These are phyloP conservation scores for Zasmidium citrigriseum DNA, from an alignment of 2,329 filamentous ascomycete genomes.

Conservation along the genomic window DNA sequence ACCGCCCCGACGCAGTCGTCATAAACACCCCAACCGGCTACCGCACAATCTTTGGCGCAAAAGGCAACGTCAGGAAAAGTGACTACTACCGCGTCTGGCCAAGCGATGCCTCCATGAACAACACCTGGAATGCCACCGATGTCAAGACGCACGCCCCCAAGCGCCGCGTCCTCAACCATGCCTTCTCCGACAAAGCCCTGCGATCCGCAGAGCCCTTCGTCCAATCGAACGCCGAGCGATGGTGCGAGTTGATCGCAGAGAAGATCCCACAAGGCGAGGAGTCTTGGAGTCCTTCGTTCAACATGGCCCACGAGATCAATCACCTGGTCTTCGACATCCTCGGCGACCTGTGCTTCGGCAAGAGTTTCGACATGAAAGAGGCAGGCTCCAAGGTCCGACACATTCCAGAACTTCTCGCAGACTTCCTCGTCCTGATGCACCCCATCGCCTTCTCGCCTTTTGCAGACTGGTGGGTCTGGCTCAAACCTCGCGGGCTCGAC, in stretches of 20 bases:
- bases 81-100: constrained; percentile 24
- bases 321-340: constrained; percentile 49
- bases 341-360: constrained; percentile 43
- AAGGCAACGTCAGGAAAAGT: constrained; percentile 23
- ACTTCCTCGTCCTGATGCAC: constrained; percentile 15
- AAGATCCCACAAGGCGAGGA: too few relatives aligned
- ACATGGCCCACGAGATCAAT: constrained; percentile 47
- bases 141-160: constrained; percentile 17
- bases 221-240: constrained; percentile 20
- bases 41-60: constrained; percentile 21
- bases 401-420: constrained; percentile 16
- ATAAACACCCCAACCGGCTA: constrained; percentile 22
- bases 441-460: constrained; percentile 17
- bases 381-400: constrained; percentile 34
- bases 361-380: constrained; percentile 46
- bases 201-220: constrained; percentile 19
- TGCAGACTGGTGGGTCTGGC: constrained; percentile 20
- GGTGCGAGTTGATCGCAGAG: constrained; percentile 12
- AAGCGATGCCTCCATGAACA: constrained; percentile 12
- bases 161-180: constrained; percentile 19
- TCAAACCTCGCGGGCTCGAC: constrained; percentile 34
- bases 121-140: constrained; percentile 23
- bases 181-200: constrained; percentile 22
- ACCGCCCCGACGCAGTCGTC: constrained; percentile 22
- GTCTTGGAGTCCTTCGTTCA: constrained; percentile 22